phyloP scores from a whole-genome alignment of 2,329 filamentous ascomycete species.

The Fusarium dlaminii region DNA sequence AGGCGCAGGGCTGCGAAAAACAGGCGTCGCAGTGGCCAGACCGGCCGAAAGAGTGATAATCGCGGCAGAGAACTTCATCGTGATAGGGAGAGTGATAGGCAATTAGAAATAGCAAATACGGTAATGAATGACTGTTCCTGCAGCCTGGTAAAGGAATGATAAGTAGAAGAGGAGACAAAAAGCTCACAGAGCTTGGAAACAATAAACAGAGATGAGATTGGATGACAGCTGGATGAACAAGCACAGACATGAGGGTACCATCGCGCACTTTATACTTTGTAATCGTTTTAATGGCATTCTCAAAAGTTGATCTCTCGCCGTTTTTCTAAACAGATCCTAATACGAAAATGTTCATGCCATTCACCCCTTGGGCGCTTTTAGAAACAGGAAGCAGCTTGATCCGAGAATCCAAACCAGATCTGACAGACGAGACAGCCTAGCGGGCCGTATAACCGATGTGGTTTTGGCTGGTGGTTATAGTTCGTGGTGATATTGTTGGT shows the following conservation, averaged over 20 bases:
- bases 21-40: neutral
- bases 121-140: neutral
- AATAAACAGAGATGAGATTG: neutral
- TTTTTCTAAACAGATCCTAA: neutral
- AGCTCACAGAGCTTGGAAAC: neutral
- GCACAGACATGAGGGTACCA: neutral
- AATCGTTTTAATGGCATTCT: neutral
- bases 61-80: slow-evolving; percentile 6
- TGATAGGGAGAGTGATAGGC: neutral
- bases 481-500: neutral
- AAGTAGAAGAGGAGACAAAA: neutral
- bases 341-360: neutral
- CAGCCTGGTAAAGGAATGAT: neutral
- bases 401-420: neutral
- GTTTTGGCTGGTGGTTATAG: neutral
- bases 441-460: neutral
- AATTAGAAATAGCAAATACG: neutral
- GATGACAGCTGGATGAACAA: neutral
- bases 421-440: neutral
- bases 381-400: neutral
- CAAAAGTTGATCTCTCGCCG: neutral
- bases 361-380: neutral
- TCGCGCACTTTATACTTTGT: neutral
- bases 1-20: neutral
- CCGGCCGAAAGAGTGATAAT: slow-evolving; percentile 1